phyloP scores from a whole-genome alignment of 73 alveolate genomes.

The Tetrahymena borealis region DNA sequence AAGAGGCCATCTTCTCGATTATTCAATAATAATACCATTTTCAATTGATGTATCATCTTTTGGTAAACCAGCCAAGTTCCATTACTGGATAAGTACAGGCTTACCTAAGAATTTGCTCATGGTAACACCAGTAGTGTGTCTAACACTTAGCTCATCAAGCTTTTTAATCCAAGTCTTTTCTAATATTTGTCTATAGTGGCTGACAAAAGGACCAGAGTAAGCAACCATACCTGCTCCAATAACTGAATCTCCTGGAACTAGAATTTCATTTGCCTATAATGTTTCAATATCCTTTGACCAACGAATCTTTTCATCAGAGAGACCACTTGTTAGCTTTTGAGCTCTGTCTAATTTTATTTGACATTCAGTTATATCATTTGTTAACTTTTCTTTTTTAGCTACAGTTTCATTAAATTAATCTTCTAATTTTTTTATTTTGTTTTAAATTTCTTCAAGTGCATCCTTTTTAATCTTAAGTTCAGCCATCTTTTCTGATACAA shows the following conservation, averaged over 20 bases:
- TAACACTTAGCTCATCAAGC: slow-evolving; percentile 64
- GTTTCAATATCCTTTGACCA: slow-evolving; percentile 93
- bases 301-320: slow-evolving; percentile 85
- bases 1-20: slow-evolving; percentile 94
- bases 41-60: slow-evolving; percentile 90
- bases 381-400: slow-evolving; percentile 51
- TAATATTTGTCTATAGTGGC: slow-evolving; percentile 80
- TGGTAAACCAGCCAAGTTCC: slow-evolving; percentile 92
- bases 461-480: slow-evolving; percentile 61
- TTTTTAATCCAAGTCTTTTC: slow-evolving; percentile 91
- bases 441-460: slow-evolving; percentile 63
- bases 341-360: slow-evolving; percentile 92
- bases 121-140: slow-evolving; percentile 73
- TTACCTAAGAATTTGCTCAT: slow-evolving; percentile 94
- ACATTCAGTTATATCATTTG: slow-evolving; percentile 67
- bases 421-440: slow-evolving; percentile 50
- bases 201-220: slow-evolving; percentile 98
- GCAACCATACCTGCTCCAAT: slow-evolving; percentile 99
- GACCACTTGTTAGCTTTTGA: slow-evolving; percentile 89
- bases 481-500: slow-evolving; percentile 49
- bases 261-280: slow-evolving; percentile 73
- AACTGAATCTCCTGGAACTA: slow-evolving; percentile 95
- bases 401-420: slow-evolving; percentile 48
- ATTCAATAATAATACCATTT: slow-evolving; percentile 91
- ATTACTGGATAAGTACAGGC: slow-evolving; percentile 81